phyloP scores from a whole-genome alignment of 495 filamentous ascomycete species.

The Cercophora samala region DNA sequence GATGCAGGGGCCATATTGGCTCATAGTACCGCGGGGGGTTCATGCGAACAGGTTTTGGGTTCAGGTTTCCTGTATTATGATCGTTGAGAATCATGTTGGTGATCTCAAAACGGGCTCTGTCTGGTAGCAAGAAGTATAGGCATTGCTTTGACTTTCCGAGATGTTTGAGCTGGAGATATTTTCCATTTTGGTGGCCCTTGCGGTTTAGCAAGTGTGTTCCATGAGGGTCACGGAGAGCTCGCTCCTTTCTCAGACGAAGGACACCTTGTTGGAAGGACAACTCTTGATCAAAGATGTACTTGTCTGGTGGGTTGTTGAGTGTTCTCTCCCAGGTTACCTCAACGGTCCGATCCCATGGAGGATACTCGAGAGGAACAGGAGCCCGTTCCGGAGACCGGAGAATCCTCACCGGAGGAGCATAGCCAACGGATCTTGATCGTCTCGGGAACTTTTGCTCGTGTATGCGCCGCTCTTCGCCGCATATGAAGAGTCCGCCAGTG shows the following conservation, averaged over 20 bases:
- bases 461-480: background rate
- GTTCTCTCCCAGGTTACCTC: constrained; percentile 27
- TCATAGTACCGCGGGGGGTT: constrained; percentile 17
- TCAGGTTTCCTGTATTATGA: constrained; percentile 10
- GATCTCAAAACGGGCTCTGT: constrained; percentile 24
- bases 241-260: constrained; percentile 13
- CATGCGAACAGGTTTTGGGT: constrained; percentile 26
- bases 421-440: background rate
- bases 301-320: constrained; percentile 2
- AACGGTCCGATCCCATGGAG: constrained; percentile 33
- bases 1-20: constrained; percentile 24
- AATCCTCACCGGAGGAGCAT: background rate
- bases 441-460: background rate
- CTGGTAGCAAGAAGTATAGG: constrained; percentile 23
- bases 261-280: constrained; percentile 19
- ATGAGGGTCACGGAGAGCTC: constrained; percentile 1
- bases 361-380: constrained; percentile 4
- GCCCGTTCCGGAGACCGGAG: background rate
- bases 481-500: background rate
- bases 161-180: background rate
- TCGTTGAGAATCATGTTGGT: constrained; percentile 11
- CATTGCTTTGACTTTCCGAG: background rate
- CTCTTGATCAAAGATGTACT: constrained; percentile 11
- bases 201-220: background rate
- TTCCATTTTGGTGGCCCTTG: background rate